A percentile compares a stretch with the other conserved stretches of the same genome.
These are phyloP conservation scores for Lunularia cruciata DNA, from an alignment of 225 moss, liverwort and hornwort species.

Conservation along the genomic window DNA sequence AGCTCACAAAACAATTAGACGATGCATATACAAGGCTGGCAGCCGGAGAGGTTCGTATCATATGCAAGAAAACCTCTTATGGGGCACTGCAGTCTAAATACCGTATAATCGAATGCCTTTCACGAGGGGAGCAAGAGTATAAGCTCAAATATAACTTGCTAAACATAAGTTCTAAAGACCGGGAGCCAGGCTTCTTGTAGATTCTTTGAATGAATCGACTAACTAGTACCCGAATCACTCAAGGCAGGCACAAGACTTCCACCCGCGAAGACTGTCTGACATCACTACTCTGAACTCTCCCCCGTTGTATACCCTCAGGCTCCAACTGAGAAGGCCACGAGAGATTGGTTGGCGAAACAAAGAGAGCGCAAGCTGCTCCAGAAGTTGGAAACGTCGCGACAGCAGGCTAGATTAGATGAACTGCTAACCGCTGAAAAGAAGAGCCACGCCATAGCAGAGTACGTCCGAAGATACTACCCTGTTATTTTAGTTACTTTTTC, in stretches of 20 bases:
- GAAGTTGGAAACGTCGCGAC: slow-evolving; percentile 23
- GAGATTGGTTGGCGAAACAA: slow-evolving; percentile 40
- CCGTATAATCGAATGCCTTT: no score
- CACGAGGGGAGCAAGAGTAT: no score
- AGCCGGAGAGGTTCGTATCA: slow-evolving; percentile 51
- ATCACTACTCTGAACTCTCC: no score
- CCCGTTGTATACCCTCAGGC: slow-evolving; percentile 18
- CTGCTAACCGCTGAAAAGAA: slow-evolving; percentile 16
- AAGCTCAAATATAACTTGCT: no score
- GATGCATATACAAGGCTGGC: slow-evolving; percentile 52
- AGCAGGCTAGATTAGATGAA: background rate
- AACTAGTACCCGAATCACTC: no score
- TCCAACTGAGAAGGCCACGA: slow-evolving; percentile 35
- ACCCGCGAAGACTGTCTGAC: no score
- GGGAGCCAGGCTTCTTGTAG: background rate
- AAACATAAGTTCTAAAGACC: no score
- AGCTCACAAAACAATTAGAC: slow-evolving; percentile 34
- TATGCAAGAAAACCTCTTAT: no score
- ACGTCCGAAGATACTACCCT: background rate
- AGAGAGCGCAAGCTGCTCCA: slow-evolving; percentile 17
- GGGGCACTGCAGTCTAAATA: no score
- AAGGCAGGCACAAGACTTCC: no score
- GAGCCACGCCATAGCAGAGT: slow-evolving; percentile 7
- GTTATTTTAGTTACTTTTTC: no score
- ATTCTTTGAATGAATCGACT: no score